Base-by-base conservation (phyloP, 1,284 basidiomycete genomes). In the Violaceomyces palustris region DNA sequence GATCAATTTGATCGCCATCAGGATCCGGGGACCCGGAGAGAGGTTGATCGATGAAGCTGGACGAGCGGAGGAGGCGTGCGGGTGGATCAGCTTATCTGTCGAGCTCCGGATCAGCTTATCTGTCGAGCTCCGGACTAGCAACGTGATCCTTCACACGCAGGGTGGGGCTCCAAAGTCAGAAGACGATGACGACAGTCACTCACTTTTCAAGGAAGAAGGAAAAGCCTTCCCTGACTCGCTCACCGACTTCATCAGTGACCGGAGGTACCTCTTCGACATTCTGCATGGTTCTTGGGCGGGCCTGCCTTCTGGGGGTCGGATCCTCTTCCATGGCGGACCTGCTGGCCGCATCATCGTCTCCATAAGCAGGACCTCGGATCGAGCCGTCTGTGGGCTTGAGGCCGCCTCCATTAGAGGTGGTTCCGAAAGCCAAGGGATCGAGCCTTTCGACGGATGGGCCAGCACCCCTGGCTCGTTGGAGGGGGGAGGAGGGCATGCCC, bases 241-340 rank as follows among this genome's bases (percentile, higher is more conserved):
- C 91, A 39, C 91, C 91, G 11, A 93, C 89, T 29, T 85, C 82
- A 74, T 97, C 93, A 60, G 84, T 85, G 1, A 97, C 90, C 37
- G 88, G 77, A 1, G 89, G 87, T 1, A 92, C 81, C 60, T 88
- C 65, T 36, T 70, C 64, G 6, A 64, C 53, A 30, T 67, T 60
- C 11, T 58, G 61, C 29, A 66, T 35, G 28, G 56, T 48, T 25
- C 53, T 45, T 9, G 56, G 58, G 3, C 61, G 51, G 28, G 58
- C n/a, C n/a, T n/a, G 46, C 14, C 54, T 45, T 10, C 55, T 42
- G 12, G 50, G 43, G 21, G 58, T 53, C 17, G 45, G 21, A 17
- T 61, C 51, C 28, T 61, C 50, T 5, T 50, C 49, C 51, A 61
- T 55, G 25, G 48, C 29, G 10, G 27, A 10, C 27, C 27, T 10